Base-by-base conservation (phyloP, 345 rosid species). In the Carallia pectinifolia region DNA sequence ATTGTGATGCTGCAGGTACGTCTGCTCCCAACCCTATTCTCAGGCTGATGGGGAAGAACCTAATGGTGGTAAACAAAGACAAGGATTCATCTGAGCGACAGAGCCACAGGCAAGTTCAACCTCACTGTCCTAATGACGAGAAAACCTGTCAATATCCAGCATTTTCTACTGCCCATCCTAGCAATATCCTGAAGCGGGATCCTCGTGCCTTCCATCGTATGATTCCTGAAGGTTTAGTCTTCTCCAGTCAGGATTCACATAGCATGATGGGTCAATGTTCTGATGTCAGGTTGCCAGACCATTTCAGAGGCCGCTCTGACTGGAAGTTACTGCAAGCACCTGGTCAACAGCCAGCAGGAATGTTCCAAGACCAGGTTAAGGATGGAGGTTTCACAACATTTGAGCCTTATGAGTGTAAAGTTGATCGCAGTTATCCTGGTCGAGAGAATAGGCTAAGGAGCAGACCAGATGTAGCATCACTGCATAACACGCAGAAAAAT, bases 1-100 rank as follows among this genome's bases (percentile, higher is more conserved):
- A 81, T 39, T 44, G 66, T 70, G 93, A 85, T 66, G 80, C 96
- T 82, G 81, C 88, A 40, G 86, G 91, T 82, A 96, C 96, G 64
- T 85, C 92, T 55, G 67, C 85, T 37, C 79, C 89, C 27, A 92
- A 82, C 79, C 92, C 97, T 1, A 69, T 92, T 65, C 89, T 95
- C 39, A 83, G 99, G 83, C 80, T 95, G 81, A 95, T 95, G 99
- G 99, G 99, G 44, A 95, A 95, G 86, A 88, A 95, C 69, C 79
- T 95, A 75, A 84, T 93, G 90, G 94, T 95, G 79, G 85, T 95
- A 78, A 95, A 85, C 85, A 86, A 95, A 83, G 96, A 82, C 59
- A 89, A 88, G 48, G 83, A 87, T 62, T 72, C 77, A 23, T 66
- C 82, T 12, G 34, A 73, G 62, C 66, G 82, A 50, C 73, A 60